Evolutionary conservation across 2,329 filamentous ascomycete genomes (phyloP), one percentile per base, ranked within the genome.

Genomic region (Diaporthe nobilis): DNA sequence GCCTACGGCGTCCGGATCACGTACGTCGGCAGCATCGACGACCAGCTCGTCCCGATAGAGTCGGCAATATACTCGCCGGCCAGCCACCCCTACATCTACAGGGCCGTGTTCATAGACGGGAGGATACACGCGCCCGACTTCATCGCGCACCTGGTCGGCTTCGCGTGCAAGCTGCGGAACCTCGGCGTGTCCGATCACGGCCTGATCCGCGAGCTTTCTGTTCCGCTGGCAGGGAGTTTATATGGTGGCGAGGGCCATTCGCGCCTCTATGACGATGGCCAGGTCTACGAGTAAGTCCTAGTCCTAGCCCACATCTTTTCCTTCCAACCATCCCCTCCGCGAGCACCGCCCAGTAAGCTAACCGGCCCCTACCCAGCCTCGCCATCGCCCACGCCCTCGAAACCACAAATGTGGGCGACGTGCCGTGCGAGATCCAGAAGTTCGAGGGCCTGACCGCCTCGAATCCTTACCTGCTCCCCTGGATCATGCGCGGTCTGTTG

Each of bases 51-150:
- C 20, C 96, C 96, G 5, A 88, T 99, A 82, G 96, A 98, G 91
- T 98, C 96, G 3, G 95, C 96, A 22, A 92, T 97, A 0, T 98
- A 97, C 84, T 94, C 95, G 0, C 94, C 94, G 0, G 92, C 95
- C 5, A 92, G 92, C 28, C 97, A 99, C 81, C 97, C 97, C 0
- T 96, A 98, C 83, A 96, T 98, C 75, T 98, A 95, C 83, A 93
- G 97, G 39, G 95, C 96, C n/a, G 95, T 98, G 22, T 98, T 98
- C 82, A 94, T 99, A 72, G 96, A 99, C 83, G 95, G 96, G 37
- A 92, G 96, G 76, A 90, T 98, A 47, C 96, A 98, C 82, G 94
- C 96, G 0, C 95, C 96, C 2, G 96, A 98, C 83, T 99, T 99
- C 81, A 93, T 99, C 70, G 95, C 95, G 2, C 95, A 98, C 81